A percentile compares a stretch with the other conserved stretches of the same genome.
Evolutionary conservation across 768 basidiomycete genomes (phyloP).

Genomic region (Rubroboletus satanas): DNA sequence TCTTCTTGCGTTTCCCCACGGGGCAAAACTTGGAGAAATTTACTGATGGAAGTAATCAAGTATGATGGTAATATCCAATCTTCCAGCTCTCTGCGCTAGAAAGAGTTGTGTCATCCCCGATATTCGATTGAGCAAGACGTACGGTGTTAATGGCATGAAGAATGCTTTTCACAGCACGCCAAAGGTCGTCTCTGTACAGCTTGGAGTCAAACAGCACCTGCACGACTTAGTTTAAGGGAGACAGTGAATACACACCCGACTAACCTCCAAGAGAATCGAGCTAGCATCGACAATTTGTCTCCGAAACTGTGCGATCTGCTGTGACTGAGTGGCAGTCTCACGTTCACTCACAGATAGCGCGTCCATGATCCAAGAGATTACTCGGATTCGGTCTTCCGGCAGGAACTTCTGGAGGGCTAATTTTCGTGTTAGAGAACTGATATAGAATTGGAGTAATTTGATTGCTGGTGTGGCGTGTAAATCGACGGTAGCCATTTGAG

Average conservation of each 20-base stretch:
- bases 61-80: constrained; percentile 42
- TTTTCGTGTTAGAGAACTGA: constrained; percentile 40
- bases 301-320: constrained; percentile 35
- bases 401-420: constrained; percentile 44
- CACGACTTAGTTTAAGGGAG: constrained; percentile 1
- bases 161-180: constrained; percentile 24
- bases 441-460: constrained; percentile 53
- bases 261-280: constrained; percentile 43
- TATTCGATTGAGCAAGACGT: constrained; percentile 13
- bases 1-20: constrained; percentile 23
- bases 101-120: constrained; percentile 24
- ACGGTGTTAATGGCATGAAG: constrained; percentile 23
- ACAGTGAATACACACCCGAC: constrained; percentile 13
- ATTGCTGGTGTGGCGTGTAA: constrained; percentile 40
- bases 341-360: constrained; percentile 39
- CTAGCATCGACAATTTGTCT: constrained; percentile 50
- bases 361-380: constrained; percentile 47
- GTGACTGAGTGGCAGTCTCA: constrained; percentile 21
- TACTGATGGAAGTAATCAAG: constrained; percentile 35
- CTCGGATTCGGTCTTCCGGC: constrained; percentile 39
- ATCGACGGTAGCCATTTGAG: constrained; percentile 40
- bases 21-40: constrained; percentile 25
- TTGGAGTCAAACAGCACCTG: constrained; percentile 26
- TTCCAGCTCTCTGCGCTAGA: constrained; percentile 41
- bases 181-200: constrained; percentile 19